Percentiles rank a stretch among this genome's conserved stretches.
phyloP scores from a whole-genome alignment of 2,329 filamentous ascomycete genomes.

The Colletotrichum neosansevieriae region DNA sequence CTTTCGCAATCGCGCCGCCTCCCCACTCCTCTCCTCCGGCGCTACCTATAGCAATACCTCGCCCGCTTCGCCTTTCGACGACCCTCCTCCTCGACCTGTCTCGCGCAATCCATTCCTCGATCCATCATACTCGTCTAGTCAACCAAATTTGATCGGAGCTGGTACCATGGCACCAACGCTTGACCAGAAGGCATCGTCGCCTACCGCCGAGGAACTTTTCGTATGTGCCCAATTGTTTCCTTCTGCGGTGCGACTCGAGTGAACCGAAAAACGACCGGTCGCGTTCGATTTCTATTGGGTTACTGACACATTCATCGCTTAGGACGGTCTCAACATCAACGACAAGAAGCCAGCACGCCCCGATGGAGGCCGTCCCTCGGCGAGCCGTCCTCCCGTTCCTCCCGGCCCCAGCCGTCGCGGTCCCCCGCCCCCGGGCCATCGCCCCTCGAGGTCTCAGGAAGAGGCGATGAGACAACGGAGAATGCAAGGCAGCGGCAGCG shows the following conservation, averaged over 20 bases:
- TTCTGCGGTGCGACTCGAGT: neutral
- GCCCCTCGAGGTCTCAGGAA: constrained; percentile 75
- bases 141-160: constrained; percentile 52
- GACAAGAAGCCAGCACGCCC: constrained; percentile 61
- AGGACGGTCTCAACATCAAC: constrained; percentile 78
- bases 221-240: constrained; percentile 65
- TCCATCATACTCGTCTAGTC: constrained; percentile 53
- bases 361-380: constrained; percentile 47
- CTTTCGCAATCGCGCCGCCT: constrained; percentile 79
- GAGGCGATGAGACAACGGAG: constrained; percentile 68
- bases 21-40: constrained; percentile 59
- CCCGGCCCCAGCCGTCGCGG: constrained; percentile 57
- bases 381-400: constrained; percentile 54
- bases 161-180: constrained; percentile 64
- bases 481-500: constrained; percentile 51
- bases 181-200: constrained; percentile 60
- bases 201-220: constrained; percentile 78
- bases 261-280: neutral
- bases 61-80: constrained; percentile 70
- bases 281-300: neutral
- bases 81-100: constrained; percentile 69
- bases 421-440: constrained; percentile 63
- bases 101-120: constrained; percentile 85
- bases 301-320: constrained; percentile 42
- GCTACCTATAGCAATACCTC: constrained; percentile 50